phyloP scores from a whole-genome alignment of 2,329 filamentous ascomycete species.

The Pseudogymnoascus sp. region DNA sequence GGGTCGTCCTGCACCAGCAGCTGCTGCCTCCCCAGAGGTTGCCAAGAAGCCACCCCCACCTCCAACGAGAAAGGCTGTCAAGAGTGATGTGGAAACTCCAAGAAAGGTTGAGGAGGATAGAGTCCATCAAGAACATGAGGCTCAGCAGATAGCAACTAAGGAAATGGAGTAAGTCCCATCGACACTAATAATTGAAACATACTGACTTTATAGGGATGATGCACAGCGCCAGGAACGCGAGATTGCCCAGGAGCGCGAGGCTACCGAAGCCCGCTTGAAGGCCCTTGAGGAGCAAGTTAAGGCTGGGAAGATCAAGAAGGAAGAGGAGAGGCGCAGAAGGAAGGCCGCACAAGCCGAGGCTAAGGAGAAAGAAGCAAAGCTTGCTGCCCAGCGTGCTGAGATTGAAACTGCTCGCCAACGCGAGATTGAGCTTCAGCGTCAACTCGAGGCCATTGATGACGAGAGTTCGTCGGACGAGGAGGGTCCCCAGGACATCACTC shows the following conservation, averaged over 20 bases:
- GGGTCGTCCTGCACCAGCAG: constrained; percentile 24
- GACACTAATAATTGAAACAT: constrained; percentile 5
- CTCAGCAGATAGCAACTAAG: constrained; percentile 64
- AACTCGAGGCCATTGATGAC: constrained; percentile 68
- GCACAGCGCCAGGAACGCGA: constrained; percentile 72
- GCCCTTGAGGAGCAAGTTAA: constrained; percentile 90
- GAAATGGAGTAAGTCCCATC: constrained; percentile 70
- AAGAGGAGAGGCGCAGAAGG: constrained; percentile 88
- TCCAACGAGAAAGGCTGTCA: constrained; percentile 63
- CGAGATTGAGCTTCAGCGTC: constrained; percentile 80
- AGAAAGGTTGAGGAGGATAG: constrained; percentile 60
- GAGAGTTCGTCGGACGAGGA: constrained; percentile 79
- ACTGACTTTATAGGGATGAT: constrained; percentile 50
- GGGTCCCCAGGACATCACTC: constrained; percentile 60
- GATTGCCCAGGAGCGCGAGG: constrained; percentile 69
- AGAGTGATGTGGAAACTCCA: constrained; percentile 50
- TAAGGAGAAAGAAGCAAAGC: constrained; percentile 77
- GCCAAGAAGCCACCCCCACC: constrained; percentile 70
- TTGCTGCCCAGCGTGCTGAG: constrained; percentile 80
- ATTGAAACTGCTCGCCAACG: constrained; percentile 85
- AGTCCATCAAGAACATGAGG: constrained; percentile 63
- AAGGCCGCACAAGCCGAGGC: constrained; percentile 80
- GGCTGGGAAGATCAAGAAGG: constrained; percentile 89
- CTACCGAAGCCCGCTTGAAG: constrained; percentile 72
- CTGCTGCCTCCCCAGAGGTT: constrained; percentile 14